Evolutionary conservation across 1,284 basidiomycete genomes (phyloP).

Genomic region (Apiotrichum gamsii): DNA sequence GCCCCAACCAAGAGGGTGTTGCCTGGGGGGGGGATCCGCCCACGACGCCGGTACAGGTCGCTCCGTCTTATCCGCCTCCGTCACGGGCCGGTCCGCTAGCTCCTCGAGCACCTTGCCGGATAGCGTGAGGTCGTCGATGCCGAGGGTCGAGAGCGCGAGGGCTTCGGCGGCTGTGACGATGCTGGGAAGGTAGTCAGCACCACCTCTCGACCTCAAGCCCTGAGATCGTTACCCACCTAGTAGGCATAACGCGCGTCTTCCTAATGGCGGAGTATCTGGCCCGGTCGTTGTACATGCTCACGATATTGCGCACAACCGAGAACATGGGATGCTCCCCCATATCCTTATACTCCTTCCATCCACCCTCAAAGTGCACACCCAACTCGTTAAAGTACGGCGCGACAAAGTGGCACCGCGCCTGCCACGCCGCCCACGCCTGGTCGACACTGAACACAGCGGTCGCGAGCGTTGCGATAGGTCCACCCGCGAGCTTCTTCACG

Average conservation of each 20-base stretch:
- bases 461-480: conserved; percentile 28
- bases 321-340: conserved; percentile 17
- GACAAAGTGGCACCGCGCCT: conserved; percentile 29
- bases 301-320: too few relatives aligned
- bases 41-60: too few relatives aligned
- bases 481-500: too few relatives aligned
- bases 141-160: conserved; percentile 9
- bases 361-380: conserved; percentile 10
- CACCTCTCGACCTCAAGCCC: too few relatives aligned
- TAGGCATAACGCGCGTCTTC: conserved; percentile 11
- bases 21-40: too few relatives aligned
- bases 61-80: too few relatives aligned
- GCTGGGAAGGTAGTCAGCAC: too few relatives aligned
- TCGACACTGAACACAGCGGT: conserved; percentile 26
- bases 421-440: conserved; percentile 28
- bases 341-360: conserved; percentile 10
- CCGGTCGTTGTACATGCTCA: too few relatives aligned
- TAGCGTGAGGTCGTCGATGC: conserved; percentile 14
- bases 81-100: conserved; percentile 1
- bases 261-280: too few relatives aligned
- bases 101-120: conserved; percentile 9
- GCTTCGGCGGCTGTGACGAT: conserved; percentile 15
- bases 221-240: too few relatives aligned
- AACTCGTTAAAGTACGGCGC: conserved; percentile 31
- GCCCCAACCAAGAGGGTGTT: too few relatives aligned